Conservation (phyloP, 2,329 filamentous ascomycete genomes). For the Aureobasidium sp. region DNA sequence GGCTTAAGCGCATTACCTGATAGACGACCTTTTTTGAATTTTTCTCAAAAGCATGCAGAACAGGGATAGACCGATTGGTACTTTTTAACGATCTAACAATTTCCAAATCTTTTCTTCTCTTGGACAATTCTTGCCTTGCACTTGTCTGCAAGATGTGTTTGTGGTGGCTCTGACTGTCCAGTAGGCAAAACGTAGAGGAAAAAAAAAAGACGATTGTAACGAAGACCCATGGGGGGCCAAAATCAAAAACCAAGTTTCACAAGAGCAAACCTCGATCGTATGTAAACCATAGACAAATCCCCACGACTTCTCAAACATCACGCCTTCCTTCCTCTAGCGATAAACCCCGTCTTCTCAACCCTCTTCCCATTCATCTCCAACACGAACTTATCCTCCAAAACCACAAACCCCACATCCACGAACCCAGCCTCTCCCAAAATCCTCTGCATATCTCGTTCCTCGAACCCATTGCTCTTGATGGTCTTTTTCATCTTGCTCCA, state of each 20-base stretch:
- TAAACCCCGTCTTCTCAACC: conserved; percentile 26
- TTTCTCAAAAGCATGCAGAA: neutral
- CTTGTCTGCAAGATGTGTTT: too few relatives aligned
- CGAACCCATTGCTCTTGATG: conserved; percentile 31
- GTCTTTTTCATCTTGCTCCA: conserved; percentile 26
- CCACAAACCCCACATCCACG: conserved; percentile 27
- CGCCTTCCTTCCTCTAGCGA: conserved; percentile 26
- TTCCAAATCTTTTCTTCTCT: neutral
- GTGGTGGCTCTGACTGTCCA: too few relatives aligned
- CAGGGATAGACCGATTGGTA: neutral
- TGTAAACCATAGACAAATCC: too few relatives aligned
- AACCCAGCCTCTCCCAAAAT: conserved; percentile 26
- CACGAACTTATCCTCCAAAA: conserved; percentile 24
- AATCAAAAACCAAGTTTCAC: too few relatives aligned
- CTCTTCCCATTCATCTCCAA: conserved; percentile 26
- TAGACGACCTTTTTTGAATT: conserved; percentile 9
- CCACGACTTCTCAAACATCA: neutral
- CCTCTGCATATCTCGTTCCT: conserved; percentile 21
- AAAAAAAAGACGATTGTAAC: too few relatives aligned
- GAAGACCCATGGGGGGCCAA: too few relatives aligned
- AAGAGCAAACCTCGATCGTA: too few relatives aligned
- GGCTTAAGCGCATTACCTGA: neutral
- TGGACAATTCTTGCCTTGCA: neutral
- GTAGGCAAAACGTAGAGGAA: too few relatives aligned
- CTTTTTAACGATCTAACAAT: conserved; percentile 1